Evolutionary conservation across 169 alveolate species (phyloP).

Genomic region (Ichthyophthirius multifiliis): DNA sequence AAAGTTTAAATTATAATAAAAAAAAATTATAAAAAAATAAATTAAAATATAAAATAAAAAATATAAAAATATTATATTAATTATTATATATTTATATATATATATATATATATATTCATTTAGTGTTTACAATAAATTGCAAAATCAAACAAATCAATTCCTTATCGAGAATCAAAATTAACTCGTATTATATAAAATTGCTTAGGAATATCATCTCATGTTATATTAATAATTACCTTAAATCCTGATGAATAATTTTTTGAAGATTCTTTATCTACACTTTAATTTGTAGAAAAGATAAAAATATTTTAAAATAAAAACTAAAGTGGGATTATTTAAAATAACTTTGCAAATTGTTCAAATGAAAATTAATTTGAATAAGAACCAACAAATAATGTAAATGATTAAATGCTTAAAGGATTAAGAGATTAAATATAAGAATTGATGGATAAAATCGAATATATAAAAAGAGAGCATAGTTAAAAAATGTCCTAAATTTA

Average conservation of each 20-base stretch:
- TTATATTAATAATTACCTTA: slow-evolving; percentile 16
- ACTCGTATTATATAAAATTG: slow-evolving; percentile 62
- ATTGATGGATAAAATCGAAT: not conserved
- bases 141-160: slow-evolving; percentile 29
- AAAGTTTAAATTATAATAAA: too few species aligned
- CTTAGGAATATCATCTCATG: slow-evolving; percentile 21
- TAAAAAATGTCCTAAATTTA: slow-evolving; percentile 18
- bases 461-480: not conserved
- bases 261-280: slow-evolving; percentile 35
- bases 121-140: not conserved
- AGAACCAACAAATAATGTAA: slow-evolving; percentile 2
- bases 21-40: too few species aligned
- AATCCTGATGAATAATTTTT: slow-evolving; percentile 43
- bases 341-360: not conserved
- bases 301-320: slow-evolving; percentile 2
- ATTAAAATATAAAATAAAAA: too few species aligned
- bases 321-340: not conserved
- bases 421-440: not conserved
- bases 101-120: too few species aligned
- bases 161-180: slow-evolving; percentile 69
- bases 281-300: slow-evolving; percentile 35
- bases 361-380: slow-evolving; percentile 11
- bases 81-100: too few species aligned
- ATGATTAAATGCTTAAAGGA: not conserved
- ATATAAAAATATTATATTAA: too few species aligned